Base-by-base conservation (phyloP, 768 basidiomycete species). In the Lentinula edodes region DNA sequence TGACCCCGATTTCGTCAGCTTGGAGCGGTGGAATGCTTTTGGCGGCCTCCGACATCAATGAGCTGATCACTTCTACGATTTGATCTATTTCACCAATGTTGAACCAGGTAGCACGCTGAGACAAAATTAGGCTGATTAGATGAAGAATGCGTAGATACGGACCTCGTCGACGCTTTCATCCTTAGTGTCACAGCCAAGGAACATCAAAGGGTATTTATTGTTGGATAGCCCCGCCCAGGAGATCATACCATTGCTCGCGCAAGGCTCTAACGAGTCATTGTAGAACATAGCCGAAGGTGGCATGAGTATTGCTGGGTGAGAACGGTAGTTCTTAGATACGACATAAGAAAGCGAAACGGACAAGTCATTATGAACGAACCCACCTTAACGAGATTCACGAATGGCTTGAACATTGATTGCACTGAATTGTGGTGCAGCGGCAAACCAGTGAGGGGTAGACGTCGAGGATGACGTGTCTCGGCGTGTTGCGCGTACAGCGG, bases 281-380 rank as follows among this genome's bases (percentile, higher is more conserved):
- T 83, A 83, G 58, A 83, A 83, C n/a, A 83, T 72, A 5, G 80
- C 77, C 6, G 80, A 81, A 10, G 81, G 79, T 12, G 80, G 80
- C 81, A 82, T 83, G 51, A 83, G 70, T 60, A 83, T 83, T 6
- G 74, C 80, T 20, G 80, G 80, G 66, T 82, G 80, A 62, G 80
- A 81, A 35, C 79, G 77, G 65, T 80, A 81, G 63, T 80, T 81
- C 79, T 80, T 28, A 15, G 15, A 15, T 20, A 15, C 16, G 45
- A 58, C 62, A 20, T 28, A 51, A 38, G 15, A 58, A 52, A 60
- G 13, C 32, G 39, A 23, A 57, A 28, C 10, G 9, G 20, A 59
- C 13, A 16, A 6, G 13, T 8, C 28, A 51, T 9, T 28, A 38
- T n/a, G 42, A 20, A 53, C 38, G 20, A 20, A 67, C 68, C 18